Evolutionary conservation across 345 rosid species (phyloP).

Genomic region (Erucastrum elatum): DNA sequence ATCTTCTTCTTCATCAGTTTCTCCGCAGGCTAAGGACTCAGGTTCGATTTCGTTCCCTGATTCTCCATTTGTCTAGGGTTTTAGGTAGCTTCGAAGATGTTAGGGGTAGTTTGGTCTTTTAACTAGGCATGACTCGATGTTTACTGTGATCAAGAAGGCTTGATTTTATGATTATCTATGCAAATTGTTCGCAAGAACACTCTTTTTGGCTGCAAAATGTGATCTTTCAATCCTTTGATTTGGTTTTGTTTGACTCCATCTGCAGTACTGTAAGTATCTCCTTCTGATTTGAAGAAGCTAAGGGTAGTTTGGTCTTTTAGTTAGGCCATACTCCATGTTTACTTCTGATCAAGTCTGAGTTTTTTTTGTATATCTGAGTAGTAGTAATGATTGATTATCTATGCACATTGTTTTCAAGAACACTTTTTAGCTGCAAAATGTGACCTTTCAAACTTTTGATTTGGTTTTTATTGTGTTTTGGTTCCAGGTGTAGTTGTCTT

Average conservation of each 20-base stretch:
- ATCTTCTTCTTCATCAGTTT: conserved; percentile 1
- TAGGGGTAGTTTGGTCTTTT: conserved; percentile 37
- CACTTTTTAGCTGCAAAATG: neutral
- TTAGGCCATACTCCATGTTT: conserved; percentile 3
- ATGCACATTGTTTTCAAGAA: too few relatives aligned
- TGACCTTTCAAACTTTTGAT: conserved; percentile 20
- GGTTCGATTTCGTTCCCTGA: conserved; percentile 19
- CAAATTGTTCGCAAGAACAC: neutral
- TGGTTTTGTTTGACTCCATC: conserved; percentile 40
- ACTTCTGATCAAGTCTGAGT: conserved; percentile 12
- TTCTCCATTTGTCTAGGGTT: conserved; percentile 26
- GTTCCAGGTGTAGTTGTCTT: conserved; percentile 48
- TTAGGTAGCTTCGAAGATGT: conserved; percentile 29
- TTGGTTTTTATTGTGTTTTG: too few relatives aligned
- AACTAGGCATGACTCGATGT: neutral
- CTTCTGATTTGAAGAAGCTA: neutral
- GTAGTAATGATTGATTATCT: neutral
- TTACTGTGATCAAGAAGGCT: conserved; percentile 9
- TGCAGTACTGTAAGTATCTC: conserved; percentile 37
- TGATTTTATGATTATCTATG: too few relatives aligned
- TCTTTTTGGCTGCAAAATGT: conserved; percentile 12
- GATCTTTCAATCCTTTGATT: conserved; percentile 22
- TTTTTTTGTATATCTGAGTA: conserved; percentile 7
- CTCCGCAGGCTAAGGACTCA: conserved; percentile 1
- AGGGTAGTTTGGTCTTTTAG: conserved; percentile 31